Evolutionary conservation across 192 early-diverging fungal species (phyloP).

Genomic region (Backusella australiensis): DNA sequence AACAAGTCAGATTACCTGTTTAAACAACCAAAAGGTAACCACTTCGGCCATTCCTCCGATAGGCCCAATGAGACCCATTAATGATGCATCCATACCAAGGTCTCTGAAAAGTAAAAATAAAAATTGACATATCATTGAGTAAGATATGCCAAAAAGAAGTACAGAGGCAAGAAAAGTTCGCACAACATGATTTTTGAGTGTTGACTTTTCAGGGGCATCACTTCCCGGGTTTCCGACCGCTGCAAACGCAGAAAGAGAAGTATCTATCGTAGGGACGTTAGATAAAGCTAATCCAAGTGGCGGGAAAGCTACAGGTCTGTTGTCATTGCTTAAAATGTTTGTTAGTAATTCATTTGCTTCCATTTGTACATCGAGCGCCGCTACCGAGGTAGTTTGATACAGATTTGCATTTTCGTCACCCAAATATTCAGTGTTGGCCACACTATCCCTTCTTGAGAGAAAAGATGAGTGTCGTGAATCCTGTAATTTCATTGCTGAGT

Average conservation of each 20-base stretch:
- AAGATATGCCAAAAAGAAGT: conserved; percentile 29
- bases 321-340: not conserved
- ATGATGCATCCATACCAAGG: conserved; percentile 26
- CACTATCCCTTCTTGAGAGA: conserved; percentile 1
- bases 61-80: conserved; percentile 35
- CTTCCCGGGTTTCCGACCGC: not conserved
- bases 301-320: conserved; percentile 18
- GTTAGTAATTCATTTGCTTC: conserved; percentile 22
- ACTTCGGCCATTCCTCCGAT: conserved; percentile 33
- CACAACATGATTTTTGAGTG: conserved; percentile 15
- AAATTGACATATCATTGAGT: conserved; percentile 34
- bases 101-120: conserved; percentile 30
- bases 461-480: not conserved
- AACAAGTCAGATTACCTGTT: conserved; percentile 27
- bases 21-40: conserved; percentile 37
- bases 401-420: conserved; percentile 14
- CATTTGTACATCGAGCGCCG: conserved; percentile 20
- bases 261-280: conserved; percentile 25
- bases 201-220: conserved; percentile 8
- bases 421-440: conserved; percentile 28
- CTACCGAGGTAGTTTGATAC: conserved; percentile 8
- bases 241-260: conserved; percentile 23
- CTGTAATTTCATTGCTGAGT: not conserved
- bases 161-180: conserved; percentile 22
- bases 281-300: conserved; percentile 31